phyloP scores from a whole-genome alignment of 2,329 filamentous ascomycete genomes.

The Corniculantispora saksenae region DNA sequence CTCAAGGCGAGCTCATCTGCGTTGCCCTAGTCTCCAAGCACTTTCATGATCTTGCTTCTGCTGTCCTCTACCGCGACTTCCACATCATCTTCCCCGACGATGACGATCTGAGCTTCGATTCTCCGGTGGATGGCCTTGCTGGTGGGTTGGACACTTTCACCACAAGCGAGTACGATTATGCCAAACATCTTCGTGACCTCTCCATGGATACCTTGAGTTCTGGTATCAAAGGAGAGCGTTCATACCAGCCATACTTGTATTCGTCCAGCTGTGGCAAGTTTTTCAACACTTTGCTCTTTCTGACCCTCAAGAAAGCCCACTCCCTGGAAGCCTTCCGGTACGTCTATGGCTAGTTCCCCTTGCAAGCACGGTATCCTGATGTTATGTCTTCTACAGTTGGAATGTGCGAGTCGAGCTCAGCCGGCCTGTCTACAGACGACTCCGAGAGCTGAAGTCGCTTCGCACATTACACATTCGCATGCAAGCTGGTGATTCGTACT shows the following conservation, averaged over 20 bases:
- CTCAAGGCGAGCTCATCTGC: slow-evolving; percentile 54
- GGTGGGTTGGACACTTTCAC: slow-evolving; percentile 61
- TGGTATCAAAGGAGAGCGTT: slow-evolving; percentile 53
- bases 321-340: slow-evolving; percentile 59
- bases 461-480: slow-evolving; percentile 58
- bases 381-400: slow-evolving; percentile 47
- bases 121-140: slow-evolving; percentile 58
- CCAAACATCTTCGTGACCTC: slow-evolving; percentile 56
- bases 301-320: slow-evolving; percentile 57
- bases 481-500: slow-evolving; percentile 58
- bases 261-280: slow-evolving; percentile 62
- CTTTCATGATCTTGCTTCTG: slow-evolving; percentile 59
- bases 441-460: slow-evolving; percentile 56
- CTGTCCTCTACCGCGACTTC: slow-evolving; percentile 61
- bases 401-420: slow-evolving; percentile 65
- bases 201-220: slow-evolving; percentile 56
- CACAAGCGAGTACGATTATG: slow-evolving; percentile 65
- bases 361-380: slow-evolving; percentile 1
- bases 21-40: slow-evolving; percentile 59
- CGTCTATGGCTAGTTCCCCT: slow-evolving; percentile 25
- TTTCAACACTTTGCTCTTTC: slow-evolving; percentile 59
- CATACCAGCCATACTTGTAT: slow-evolving; percentile 57
- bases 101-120: slow-evolving; percentile 53
- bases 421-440: slow-evolving; percentile 55
- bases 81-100: slow-evolving; percentile 63